Evolutionary conservation across 371 early-diverging fungal species (phyloP).

Genomic region (Rhizopus stolonifer): DNA sequence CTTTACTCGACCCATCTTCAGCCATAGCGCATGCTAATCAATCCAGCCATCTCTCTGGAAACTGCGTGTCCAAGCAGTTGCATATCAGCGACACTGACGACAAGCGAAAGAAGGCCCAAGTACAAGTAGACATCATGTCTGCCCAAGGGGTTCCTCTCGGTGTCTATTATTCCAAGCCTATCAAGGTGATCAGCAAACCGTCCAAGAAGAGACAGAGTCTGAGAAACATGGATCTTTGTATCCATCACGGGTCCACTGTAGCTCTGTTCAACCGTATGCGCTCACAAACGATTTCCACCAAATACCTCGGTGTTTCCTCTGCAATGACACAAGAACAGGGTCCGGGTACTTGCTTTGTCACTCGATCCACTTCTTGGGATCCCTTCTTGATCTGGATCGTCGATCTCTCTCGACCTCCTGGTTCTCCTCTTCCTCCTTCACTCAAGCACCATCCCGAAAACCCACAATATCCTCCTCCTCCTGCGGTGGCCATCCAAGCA

Average conservation of each 20-base stretch:
- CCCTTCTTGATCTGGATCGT: slow-evolving; percentile 89
- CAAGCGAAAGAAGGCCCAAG: slow-evolving; percentile 76
- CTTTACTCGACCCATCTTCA: slow-evolving; percentile 10
- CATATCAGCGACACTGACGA: slow-evolving; percentile 85
- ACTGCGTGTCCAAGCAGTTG: slow-evolving; percentile 80
- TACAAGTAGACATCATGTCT: slow-evolving; percentile 67
- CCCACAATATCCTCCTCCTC: slow-evolving; percentile 70
- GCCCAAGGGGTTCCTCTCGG: slow-evolving; percentile 63
- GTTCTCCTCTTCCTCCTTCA: slow-evolving; percentile 18
- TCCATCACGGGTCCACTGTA: slow-evolving; percentile 81
- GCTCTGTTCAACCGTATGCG: slow-evolving; percentile 84
- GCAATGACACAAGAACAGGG: slow-evolving; percentile 8
- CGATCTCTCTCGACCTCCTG: slow-evolving; percentile 59
- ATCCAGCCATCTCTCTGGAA: slow-evolving; percentile 52
- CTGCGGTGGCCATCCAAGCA: slow-evolving; percentile 72
- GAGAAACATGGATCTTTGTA: slow-evolving; percentile 83
- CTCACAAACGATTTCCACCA: slow-evolving; percentile 86
- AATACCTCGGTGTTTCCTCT: slow-evolving; percentile 72
- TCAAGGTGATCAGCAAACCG: slow-evolving; percentile 88
- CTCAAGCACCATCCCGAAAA: slow-evolving; percentile 54
- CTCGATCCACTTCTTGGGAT: slow-evolving; percentile 81
- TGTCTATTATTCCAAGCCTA: slow-evolving; percentile 70
- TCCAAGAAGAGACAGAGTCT: slow-evolving; percentile 84
- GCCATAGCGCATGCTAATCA: background rate
- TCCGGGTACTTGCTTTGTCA: slow-evolving; percentile 74